Base-by-base conservation (phyloP, 73 alveolate species). In the Paramecium primaurelia region DNA sequence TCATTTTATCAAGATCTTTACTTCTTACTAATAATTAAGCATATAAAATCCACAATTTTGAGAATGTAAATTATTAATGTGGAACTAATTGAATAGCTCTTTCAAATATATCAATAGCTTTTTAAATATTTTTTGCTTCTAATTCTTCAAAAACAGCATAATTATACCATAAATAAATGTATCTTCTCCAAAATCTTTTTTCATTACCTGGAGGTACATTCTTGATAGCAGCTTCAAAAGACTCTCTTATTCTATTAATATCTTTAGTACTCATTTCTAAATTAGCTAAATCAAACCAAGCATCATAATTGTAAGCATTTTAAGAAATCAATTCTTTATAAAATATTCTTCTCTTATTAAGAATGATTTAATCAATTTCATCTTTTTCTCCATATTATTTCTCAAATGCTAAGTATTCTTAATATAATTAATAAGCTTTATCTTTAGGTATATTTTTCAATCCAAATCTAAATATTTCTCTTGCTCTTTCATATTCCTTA, bases 121-220 rank as follows among this genome's bases (percentile, higher is more conserved):
- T 96, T 77, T 93, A 95, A 20, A 92, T 58, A 84, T 93, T 94
- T 22, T 92, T 77, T 18, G 98, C 98, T 42, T 93, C 86, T 22
- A 93, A 77, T 93, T 98, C 99, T 92, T 98, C 99, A 92, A 95
- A 97, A 68, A 97, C 93, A 10, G 99, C 99, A 95, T 97, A 98
- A 93, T 97, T 96, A 28, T 97, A 94, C 99, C 99, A 98, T 58
- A 98, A 95, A 94, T 73, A 73, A 4, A 73, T 73, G n/a, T 73
- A 73, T 38, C 87, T 73, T 18, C 87, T 73, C 87, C 87, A 73
- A 18, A 89, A 83, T 89, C 94, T 89, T 54, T 89, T 89, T 47
- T 89, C 94, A 38, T 89, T 58, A 1, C 92, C 92, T 28, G 88
- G 94, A 16, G 94, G 94, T 0, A 71, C 64, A 54, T 89, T 89